phyloP scores from a whole-genome alignment of 257 asterid genomes.

The Solanum lignicaule region DNA sequence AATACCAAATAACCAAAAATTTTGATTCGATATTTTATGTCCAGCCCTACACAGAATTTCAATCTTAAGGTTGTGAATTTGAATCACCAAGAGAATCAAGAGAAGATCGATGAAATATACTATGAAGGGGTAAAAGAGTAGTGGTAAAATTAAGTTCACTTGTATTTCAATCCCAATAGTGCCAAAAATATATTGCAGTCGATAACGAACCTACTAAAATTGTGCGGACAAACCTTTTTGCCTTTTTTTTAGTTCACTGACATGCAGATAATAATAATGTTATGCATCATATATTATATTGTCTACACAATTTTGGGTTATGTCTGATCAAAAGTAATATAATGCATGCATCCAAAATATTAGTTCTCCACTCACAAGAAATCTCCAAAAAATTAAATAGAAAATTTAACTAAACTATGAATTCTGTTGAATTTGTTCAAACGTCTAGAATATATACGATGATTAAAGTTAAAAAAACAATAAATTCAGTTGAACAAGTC shows the following conservation, averaged over 20 bases:
- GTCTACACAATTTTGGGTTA: neutral
- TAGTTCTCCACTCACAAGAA: neutral
- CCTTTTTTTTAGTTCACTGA: neutral
- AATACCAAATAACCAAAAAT: too few relatives aligned
- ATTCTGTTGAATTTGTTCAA: neutral
- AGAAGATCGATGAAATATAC: neutral
- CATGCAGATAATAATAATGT: neutral
- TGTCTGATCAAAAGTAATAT: neutral
- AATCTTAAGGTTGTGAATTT: neutral
- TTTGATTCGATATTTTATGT: too few relatives aligned
- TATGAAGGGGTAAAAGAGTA: neutral
- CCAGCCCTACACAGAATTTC: neutral
- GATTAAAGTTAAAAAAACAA: neutral
- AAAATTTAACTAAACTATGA: neutral
- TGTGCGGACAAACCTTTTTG: neutral
- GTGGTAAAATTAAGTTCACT: neutral
- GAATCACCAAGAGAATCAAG: neutral
- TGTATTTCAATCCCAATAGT: neutral
- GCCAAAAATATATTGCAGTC: neutral
- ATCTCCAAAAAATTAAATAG: neutral
- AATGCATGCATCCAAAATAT: neutral
- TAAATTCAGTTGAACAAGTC: neutral
- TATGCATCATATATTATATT: neutral
- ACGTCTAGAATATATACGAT: neutral
- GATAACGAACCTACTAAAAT: slow-evolving; percentile 11